phyloP scores from a whole-genome alignment of 495 filamentous ascomycete species.

The Haplographium delicatum region DNA sequence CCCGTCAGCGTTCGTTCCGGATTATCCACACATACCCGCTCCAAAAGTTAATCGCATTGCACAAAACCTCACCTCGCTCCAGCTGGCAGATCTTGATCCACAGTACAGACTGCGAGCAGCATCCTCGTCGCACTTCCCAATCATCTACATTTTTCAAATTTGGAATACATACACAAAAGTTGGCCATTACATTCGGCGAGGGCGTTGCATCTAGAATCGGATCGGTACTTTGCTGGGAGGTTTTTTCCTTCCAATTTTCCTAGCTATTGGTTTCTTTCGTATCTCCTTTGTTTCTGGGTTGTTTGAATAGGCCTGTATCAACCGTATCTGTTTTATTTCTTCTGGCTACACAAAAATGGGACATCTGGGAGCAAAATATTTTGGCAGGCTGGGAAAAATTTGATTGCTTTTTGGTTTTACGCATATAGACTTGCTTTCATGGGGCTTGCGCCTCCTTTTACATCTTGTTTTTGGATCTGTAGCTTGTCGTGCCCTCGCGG shows the following conservation, averaged over 20 bases:
- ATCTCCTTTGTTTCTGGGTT: constrained; percentile 10
- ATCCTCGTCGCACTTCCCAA: background rate
- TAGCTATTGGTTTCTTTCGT: background rate
- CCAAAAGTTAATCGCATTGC: background rate
- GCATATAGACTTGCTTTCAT: constrained; percentile 26
- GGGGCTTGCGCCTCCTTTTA: constrained; percentile 5
- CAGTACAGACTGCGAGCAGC: constrained; percentile 14
- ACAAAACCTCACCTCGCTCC: background rate
- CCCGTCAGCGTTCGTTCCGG: too few species aligned
- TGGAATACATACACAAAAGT: constrained; percentile 12
- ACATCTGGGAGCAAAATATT: constrained; percentile 15
- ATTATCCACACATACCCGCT: background rate
- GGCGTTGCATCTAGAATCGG: constrained; percentile 26
- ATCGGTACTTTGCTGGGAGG: constrained; percentile 2
- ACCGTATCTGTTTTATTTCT: constrained; percentile 8
- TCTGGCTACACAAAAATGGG: constrained; percentile 26
- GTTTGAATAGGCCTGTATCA: constrained; percentile 13
- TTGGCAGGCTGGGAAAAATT: constrained; percentile 18
- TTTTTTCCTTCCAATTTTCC: constrained; percentile 5
- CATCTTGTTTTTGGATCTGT: constrained; percentile 14
- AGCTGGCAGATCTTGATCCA: constrained; percentile 11
- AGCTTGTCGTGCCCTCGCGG: constrained; percentile 14
- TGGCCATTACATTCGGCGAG: background rate
- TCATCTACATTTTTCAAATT: background rate
- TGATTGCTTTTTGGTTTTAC: constrained; percentile 17